Percentiles rank a stretch among this genome's conserved stretches.
Conservation (phyloP, 2,329 filamentous ascomycete species). For the Phialophora macrospora region DNA sequence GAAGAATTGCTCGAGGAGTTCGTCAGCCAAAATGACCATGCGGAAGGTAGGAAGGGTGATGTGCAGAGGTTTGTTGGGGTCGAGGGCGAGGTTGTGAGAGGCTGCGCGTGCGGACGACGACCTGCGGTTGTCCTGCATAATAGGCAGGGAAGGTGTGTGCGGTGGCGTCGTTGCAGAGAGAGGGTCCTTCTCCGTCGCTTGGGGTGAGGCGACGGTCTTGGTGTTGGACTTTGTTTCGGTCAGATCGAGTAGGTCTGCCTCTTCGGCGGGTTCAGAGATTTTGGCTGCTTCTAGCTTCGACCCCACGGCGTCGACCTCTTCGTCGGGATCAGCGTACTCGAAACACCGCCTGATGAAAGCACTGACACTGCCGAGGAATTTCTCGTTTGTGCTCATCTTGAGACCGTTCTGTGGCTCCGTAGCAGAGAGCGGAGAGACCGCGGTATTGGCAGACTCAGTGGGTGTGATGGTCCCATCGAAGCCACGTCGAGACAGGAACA, state of each 20-base stretch:
- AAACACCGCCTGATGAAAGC: slow-evolving; percentile 96
- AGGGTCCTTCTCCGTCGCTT: slow-evolving; percentile 34
- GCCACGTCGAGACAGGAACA: slow-evolving; percentile 89
- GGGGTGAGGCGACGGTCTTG: slow-evolving; percentile 35
- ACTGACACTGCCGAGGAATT: slow-evolving; percentile 89
- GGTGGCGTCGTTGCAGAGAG: slow-evolving; percentile 36
- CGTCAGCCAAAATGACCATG: slow-evolving; percentile 97
- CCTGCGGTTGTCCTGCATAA: slow-evolving; percentile 10
- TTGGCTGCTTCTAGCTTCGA: slow-evolving; percentile 46
- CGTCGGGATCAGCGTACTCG: slow-evolving; percentile 92
- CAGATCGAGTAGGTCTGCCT: slow-evolving; percentile 52
- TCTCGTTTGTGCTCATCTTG: slow-evolving; percentile 73
- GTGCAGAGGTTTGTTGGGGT: slow-evolving; percentile 89
- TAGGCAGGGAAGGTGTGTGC: slow-evolving; percentile 23
- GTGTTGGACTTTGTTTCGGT: slow-evolving; percentile 45
- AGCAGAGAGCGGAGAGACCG: slow-evolving; percentile 42
- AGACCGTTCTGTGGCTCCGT: slow-evolving; percentile 37
- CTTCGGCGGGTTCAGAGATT: slow-evolving; percentile 9
- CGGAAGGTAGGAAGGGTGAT: slow-evolving; percentile 97
- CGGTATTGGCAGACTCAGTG: slow-evolving; percentile 62
- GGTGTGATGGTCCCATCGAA: slow-evolving; percentile 75
- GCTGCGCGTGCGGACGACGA: slow-evolving; percentile 52
- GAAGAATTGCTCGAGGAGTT: slow-evolving; percentile 95
- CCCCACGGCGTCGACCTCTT: slow-evolving; percentile 70
- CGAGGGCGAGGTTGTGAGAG: slow-evolving; percentile 83